Evolutionary conservation across 306 rosid genomes (phyloP).

Genomic region (Trifolium subterraneum): DNA sequence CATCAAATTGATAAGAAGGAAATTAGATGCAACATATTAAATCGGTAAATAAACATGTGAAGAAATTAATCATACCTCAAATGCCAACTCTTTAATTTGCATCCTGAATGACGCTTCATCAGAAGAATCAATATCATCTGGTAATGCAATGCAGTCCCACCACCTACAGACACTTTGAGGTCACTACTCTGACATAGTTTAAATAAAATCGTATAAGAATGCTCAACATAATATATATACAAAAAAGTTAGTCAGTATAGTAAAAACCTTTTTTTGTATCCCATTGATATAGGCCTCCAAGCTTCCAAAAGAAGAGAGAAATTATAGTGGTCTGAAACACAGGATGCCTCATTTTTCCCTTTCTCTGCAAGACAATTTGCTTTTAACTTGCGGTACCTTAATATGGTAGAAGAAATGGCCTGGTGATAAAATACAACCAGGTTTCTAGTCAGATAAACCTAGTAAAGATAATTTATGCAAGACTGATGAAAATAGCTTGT

Average conservation of each 20-base stretch:
- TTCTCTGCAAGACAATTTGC: constrained; percentile 42
- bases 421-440: constrained; percentile 45
- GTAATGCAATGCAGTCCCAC: constrained; percentile 98
- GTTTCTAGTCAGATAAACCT: constrained; percentile 31
- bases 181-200: constrained; percentile 29
- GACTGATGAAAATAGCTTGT: constrained; percentile 21
- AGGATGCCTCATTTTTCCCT: constrained; percentile 42
- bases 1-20: constrained; percentile 44
- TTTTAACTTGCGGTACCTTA: constrained; percentile 69
- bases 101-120: constrained; percentile 76
- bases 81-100: constrained; percentile 86
- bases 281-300: constrained; percentile 91
- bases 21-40: constrained; percentile 22
- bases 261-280: constrained; percentile 83
- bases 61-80: constrained; percentile 56
- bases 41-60: constrained; percentile 33
- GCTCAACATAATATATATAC: constrained; percentile 27
- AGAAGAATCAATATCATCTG: constrained; percentile 76
- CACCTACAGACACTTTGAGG: constrained; percentile 63
- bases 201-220: constrained; percentile 21
- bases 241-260: constrained; percentile 27
- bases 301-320: constrained; percentile 76
- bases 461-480: constrained; percentile 29
- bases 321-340: constrained; percentile 49
- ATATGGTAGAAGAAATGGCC: constrained; percentile 76